Percentiles rank a stretch among this genome's conserved stretches.
Conservation (phyloP, 1,284 basidiomycete genomes). For the Omphalotus olearius region DNA sequence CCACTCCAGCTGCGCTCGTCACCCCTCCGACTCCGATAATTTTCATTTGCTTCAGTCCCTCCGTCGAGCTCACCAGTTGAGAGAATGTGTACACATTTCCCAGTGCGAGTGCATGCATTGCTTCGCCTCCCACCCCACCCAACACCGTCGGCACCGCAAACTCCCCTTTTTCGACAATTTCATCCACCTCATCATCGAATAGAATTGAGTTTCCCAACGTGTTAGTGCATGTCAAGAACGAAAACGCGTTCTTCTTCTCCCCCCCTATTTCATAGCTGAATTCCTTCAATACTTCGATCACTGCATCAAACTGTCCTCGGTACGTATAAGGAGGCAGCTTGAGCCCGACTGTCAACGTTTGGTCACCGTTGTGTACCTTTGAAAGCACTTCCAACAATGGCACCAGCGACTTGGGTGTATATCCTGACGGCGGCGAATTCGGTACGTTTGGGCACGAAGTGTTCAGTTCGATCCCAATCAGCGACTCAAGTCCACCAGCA, state of each 20-base stretch:
- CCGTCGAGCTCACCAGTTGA: conserved; percentile 35
- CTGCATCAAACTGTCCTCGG: conserved; percentile 53
- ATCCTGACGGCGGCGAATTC: conserved; percentile 59
- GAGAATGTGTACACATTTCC: conserved; percentile 69
- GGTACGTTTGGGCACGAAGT: conserved; percentile 78
- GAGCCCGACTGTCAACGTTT: conserved; percentile 64
- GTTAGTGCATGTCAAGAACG: conserved; percentile 74
- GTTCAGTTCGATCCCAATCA: conserved; percentile 72
- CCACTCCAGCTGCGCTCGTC: conserved; percentile 49
- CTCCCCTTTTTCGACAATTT: conserved; percentile 7
- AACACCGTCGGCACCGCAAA: conserved; percentile 59
- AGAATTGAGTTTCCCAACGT: conserved; percentile 69
- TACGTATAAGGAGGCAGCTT: conserved; percentile 80
- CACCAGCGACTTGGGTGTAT: conserved; percentile 30
- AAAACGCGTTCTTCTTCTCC: conserved; percentile 32
- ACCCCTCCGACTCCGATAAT: conserved; percentile 80
- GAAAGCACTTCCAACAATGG: conserved; percentile 53
- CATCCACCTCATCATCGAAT: conserved; percentile 47
- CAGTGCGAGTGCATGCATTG: conserved; percentile 68
- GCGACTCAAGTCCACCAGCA: conserved; percentile 30
- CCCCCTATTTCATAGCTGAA: conserved; percentile 19
- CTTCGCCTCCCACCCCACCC: conserved; percentile 73
- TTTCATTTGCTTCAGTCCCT: conserved; percentile 43
- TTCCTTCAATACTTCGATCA: conserved; percentile 40
- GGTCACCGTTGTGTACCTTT: conserved; percentile 42